phyloP scores from a whole-genome alignment of 2,329 filamentous ascomycete genomes.

The Ambrosiella xylebori region DNA sequence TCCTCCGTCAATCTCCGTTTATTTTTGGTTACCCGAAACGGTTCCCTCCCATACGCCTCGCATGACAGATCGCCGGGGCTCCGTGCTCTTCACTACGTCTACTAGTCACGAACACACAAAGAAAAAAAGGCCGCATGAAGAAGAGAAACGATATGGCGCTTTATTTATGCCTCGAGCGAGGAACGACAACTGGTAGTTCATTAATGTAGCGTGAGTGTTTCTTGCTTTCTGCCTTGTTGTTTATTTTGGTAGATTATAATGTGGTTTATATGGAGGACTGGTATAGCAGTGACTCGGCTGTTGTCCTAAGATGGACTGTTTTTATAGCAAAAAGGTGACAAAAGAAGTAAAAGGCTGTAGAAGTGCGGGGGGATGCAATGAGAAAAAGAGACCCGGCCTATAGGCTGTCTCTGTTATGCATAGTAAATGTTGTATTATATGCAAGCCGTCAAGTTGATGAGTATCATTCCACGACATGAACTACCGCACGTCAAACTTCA shows the following conservation, averaged over 20 bases:
- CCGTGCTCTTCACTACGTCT: background rate
- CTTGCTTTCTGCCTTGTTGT: no score
- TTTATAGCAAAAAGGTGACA: no score
- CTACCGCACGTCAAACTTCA: no score
- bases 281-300: no score
- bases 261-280: no score
- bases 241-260: no score
- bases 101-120: background rate
- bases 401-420: background rate
- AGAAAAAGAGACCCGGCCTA: no score
- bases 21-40: background rate
- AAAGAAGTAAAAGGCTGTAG: no score
- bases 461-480: background rate
- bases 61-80: background rate
- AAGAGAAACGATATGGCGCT: background rate
- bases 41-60: background rate
- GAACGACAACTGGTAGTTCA: background rate
- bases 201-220: no score
- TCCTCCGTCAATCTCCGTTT: background rate
- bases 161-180: background rate
- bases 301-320: no score
- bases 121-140: background rate
- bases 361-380: no score
- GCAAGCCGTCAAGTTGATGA: background rate
- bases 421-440: background rate